Evolutionary conservation across 169 alveolate genomes (phyloP).

Genomic region (Prorocentrum cordatum): DNA sequence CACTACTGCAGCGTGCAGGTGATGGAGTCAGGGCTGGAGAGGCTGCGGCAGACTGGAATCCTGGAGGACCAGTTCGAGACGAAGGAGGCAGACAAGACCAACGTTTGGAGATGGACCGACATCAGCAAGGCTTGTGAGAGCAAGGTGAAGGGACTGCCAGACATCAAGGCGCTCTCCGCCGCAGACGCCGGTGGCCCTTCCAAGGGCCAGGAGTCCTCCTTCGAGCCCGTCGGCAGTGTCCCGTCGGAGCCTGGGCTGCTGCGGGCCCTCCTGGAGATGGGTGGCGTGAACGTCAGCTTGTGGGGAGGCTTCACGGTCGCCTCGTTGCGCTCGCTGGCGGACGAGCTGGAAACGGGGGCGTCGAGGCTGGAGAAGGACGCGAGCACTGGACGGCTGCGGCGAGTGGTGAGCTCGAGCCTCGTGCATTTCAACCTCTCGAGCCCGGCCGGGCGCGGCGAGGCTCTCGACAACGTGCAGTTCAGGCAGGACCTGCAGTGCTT

Average conservation of each 20-base stretch:
- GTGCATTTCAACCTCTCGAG: slow-evolving; percentile 36
- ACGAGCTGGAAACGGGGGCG: slow-evolving; percentile 30
- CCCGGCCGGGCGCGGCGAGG: no score
- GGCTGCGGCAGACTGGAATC: slow-evolving; percentile 8
- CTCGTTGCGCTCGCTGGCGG: not conserved
- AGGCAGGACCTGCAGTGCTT: no score
- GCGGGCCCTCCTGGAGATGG: slow-evolving; percentile 37
- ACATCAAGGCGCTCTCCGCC: no score
- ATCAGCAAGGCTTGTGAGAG: no score
- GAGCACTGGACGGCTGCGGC: slow-evolving; percentile 23
- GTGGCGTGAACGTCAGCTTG: slow-evolving; percentile 35
- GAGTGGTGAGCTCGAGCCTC: slow-evolving; percentile 19
- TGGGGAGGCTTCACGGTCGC: slow-evolving; percentile 28
- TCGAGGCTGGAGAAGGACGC: slow-evolving; percentile 27
- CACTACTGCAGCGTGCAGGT: slow-evolving; percentile 50
- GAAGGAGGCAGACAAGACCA: slow-evolving; percentile 26
- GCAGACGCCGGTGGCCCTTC: no score
- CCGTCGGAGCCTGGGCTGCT: not conserved
- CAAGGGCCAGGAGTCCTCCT: no score
- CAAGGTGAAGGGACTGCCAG: no score
- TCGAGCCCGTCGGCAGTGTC: not conserved
- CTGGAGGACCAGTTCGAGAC: slow-evolving; percentile 23
- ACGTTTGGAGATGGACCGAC: no score
- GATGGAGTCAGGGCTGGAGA: no score
- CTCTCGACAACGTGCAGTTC: no score